Percentiles rank a stretch among this genome's conserved stretches.
Evolutionary conservation across 2,329 filamentous ascomycete species (phyloP).

Genomic region (Aspergillus arachidicola): DNA sequence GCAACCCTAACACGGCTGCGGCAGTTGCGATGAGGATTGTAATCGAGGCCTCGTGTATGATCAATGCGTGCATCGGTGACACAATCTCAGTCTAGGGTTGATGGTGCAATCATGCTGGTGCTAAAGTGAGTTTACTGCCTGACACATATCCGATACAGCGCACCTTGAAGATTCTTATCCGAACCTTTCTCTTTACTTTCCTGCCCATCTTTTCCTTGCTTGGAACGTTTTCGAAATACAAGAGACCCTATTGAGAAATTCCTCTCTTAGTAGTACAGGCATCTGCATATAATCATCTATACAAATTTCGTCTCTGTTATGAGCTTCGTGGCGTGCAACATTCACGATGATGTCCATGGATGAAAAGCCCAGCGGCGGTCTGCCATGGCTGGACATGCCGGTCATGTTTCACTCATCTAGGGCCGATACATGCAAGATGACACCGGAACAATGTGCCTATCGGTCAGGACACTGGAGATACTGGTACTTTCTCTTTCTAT

Average conservation of each 20-base stretch:
- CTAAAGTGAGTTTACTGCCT: not conserved
- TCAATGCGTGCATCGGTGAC: not conserved
- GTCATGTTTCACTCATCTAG: constrained; percentile 36
- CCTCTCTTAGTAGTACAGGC: not conserved
- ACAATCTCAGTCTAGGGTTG: not conserved
- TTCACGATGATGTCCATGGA: constrained; percentile 22
- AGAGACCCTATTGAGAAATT: not conserved
- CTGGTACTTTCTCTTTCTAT: constrained; percentile 26
- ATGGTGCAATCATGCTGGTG: not conserved
- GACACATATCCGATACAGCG: not conserved
- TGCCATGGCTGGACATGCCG: constrained; percentile 36
- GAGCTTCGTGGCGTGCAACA: not conserved
- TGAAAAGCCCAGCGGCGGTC: not conserved
- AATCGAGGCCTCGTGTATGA: not conserved
- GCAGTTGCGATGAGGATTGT: not conserved
- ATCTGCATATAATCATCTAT: not conserved
- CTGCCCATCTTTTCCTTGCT: not conserved
- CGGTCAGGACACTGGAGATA: constrained; percentile 31
- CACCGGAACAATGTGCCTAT: constrained; percentile 33
- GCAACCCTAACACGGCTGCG: not conserved
- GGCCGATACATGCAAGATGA: constrained; percentile 31
- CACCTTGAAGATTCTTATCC: not conserved
- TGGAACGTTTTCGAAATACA: no score
- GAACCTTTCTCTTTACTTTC: not conserved
- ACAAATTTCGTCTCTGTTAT: not conserved